Evolutionary conservation across 257 asterid genomes (phyloP), one percentile per base, ranked within the genome.

Genomic region (Fraxinus quadrangulata): DNA sequence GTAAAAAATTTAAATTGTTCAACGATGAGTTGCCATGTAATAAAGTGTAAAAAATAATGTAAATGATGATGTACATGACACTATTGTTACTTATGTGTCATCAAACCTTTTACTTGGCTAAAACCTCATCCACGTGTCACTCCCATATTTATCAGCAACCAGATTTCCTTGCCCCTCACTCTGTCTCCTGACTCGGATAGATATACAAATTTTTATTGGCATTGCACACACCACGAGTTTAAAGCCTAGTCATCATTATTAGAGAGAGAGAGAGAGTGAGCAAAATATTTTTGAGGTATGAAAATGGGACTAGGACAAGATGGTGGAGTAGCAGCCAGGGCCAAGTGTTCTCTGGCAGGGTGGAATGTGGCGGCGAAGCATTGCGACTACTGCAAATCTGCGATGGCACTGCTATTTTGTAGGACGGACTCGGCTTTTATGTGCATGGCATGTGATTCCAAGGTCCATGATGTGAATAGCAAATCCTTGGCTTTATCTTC

Each of bases 361-460:
- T 37, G 42, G 42, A 37, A 37, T 37, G 42, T 92, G 68, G 82
- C 83, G 54, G 90, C 90, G 0, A 90, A 88, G 82, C 85, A 87
- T 0, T 94, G 98, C 79, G 97, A 87, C 84, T 86, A 70, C 83
- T 94, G 98, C 92, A 82, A 81, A 69, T 65, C 90, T 3, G 70
- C 90, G 3, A 83, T 89, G n/a, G 98, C 97, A 8, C 78, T 90
- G 3, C 88, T 94, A 11, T 94, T 86, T 78, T 94, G 98, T 84
- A 88, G 88, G 68, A 73, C 78, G 0, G 96, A 94, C 31, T 80
- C 92, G 0, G 87, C 85, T 4, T 90, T 88, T 80, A 73, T 92
- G 88, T 94, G 98, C 82, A 40, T 87, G 30, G 42, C 84, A 0
- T 94, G 98, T 67, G 98, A 94, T 68, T 77, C 90, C 16, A 85